phyloP scores from a whole-genome alignment of 2,329 filamentous ascomycete genomes.

The Aspergillus costaricaensis region DNA sequence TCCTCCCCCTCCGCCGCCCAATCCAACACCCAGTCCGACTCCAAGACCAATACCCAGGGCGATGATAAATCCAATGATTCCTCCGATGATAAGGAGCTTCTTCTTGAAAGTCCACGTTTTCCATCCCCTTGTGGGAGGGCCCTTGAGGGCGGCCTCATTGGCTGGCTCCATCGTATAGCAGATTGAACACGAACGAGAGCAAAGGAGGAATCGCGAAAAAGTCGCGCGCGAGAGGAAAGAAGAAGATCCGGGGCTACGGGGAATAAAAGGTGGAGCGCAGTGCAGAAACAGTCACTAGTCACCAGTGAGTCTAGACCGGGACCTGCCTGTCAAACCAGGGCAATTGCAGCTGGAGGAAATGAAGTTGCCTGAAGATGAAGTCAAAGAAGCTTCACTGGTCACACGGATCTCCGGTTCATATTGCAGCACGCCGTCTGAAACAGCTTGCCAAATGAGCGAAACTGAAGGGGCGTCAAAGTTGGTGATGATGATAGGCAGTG shows the following conservation, averaged over 20 bases:
- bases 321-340: neutral
- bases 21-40: slow-evolving; percentile 51
- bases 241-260: slow-evolving; percentile 8
- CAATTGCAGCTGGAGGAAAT: neutral
- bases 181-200: neutral
- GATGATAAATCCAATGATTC: slow-evolving; percentile 38
- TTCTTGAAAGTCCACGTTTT: slow-evolving; percentile 37
- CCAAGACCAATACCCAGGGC: slow-evolving; percentile 59
- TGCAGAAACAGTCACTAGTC: neutral
- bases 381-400: slow-evolving; percentile 2
- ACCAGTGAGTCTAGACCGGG: neutral
- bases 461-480: neutral
- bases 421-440: neutral
- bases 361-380: slow-evolving; percentile 3
- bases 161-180: slow-evolving; percentile 13
- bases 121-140: slow-evolving; percentile 23
- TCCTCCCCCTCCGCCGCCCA: slow-evolving; percentile 27
- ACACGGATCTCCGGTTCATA: slow-evolving; percentile 1
- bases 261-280: slow-evolving; percentile 4
- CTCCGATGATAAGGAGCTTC: slow-evolving; percentile 32
- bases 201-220: neutral
- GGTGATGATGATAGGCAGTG: neutral
- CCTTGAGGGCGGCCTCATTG: slow-evolving; percentile 21
- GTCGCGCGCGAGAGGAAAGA: too few species aligned
- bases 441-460: neutral